These are phyloP conservation scores for Pyronema domesticum DNA, from an alignment of 495 filamentous ascomycete genomes.

Conservation along the genomic window DNA sequence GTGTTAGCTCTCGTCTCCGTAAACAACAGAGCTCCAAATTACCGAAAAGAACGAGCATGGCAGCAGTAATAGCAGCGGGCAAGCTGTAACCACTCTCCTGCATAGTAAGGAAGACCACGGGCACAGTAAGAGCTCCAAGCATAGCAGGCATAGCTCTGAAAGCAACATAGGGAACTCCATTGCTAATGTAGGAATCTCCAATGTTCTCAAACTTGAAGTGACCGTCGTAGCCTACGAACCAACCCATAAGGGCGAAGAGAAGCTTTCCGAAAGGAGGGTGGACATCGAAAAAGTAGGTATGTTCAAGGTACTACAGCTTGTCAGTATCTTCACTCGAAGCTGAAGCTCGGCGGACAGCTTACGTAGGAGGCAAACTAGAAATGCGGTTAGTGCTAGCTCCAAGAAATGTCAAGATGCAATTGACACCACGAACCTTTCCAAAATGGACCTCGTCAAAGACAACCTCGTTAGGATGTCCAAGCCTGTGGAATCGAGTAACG, in stretches of 20 bases:
- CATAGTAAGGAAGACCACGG: conserved; percentile 94
- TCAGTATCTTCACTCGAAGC: neutral
- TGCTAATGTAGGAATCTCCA: conserved; percentile 90
- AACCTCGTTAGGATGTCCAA: conserved; percentile 84
- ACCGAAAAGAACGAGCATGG: conserved; percentile 66
- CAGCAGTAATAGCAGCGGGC: conserved; percentile 72
- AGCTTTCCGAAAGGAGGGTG: conserved; percentile 92
- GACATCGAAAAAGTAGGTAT: conserved; percentile 99
- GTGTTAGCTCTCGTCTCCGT: neutral
- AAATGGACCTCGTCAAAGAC: conserved; percentile 99
- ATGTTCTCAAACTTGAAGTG: conserved; percentile 98
- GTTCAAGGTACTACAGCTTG: conserved; percentile 65
- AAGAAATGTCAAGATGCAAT: neutral
- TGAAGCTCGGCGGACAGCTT: conserved; percentile 4
- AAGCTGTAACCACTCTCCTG: conserved; percentile 98
- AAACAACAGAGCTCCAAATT: neutral
- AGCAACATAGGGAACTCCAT: conserved; percentile 92
- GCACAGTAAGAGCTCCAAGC: conserved; percentile 78
- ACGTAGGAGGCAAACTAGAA: conserved; percentile 28
- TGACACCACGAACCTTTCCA: conserved; percentile 55
- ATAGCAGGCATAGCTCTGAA: conserved; percentile 87
- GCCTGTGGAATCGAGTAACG: conserved; percentile 82
- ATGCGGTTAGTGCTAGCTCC: conserved; percentile 11
- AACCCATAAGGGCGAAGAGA: conserved; percentile 82
- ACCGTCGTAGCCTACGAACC: conserved; percentile 89